Evolutionary conservation across 129 eudicot genomes (phyloP), one percentile per base, ranked within the genome.

Genomic region (Artemisia tridentata): DNA sequence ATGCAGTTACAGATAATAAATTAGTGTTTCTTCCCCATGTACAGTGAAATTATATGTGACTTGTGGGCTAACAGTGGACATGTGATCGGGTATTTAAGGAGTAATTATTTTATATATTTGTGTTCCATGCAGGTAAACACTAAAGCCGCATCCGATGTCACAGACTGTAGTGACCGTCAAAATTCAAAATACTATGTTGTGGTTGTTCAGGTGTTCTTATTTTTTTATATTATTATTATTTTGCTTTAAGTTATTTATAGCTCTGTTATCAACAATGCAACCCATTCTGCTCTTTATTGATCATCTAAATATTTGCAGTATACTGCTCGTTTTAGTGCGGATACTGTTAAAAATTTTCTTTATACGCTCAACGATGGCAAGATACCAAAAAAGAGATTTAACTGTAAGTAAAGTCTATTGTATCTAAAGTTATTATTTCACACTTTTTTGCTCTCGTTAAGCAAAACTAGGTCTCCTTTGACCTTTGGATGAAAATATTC

Each of bases 301-400:
- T 76, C 23, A 47, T 71, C 64, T 14, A 9, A 41, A 2, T 55
- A 10, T 52, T 67, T 71, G 41, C 41, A 95, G 99, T 95, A 95
- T 78, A 85, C 93, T 59, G 97, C 99, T 64, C 84, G 97, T 59
- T 95, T 95, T 77, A 90, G 68, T 86, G 99, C 99, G 3, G 99
- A 95, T 2, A 69, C 82, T 52, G 99, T 95, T 60, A 95, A 90
- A 84, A 90, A 86, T 67, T 90, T 87, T 38, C 83, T 95, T 23
- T 88, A 90, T 80, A 25, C 84, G 21, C 86, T 95, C 72, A 95
- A 95, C 78, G 53, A 86, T 75, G 97, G 99, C 74, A 87, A 87
- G 81, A 82, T 95, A 73, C 88, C 97, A 5, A 95, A 93, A 79
- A 93, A 93, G 92, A 93, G 84, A 84, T 77, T 90, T 79, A 93